These are phyloP conservation scores for Puccinia triticina DNA, from an alignment of 1,284 basidiomycete species.

Conservation along the genomic window DNA sequence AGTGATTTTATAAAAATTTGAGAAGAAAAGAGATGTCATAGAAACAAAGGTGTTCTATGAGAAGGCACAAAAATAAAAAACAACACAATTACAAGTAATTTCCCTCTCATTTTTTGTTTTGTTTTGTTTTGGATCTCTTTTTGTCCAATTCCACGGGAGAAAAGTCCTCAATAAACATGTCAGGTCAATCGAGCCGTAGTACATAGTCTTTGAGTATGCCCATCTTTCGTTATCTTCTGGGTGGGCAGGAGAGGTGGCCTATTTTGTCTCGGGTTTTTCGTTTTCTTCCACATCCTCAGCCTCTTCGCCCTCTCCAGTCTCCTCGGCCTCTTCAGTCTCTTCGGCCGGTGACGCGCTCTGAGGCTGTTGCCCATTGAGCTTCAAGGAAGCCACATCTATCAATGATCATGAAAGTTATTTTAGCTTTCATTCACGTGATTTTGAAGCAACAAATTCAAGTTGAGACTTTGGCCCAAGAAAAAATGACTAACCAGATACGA, in stretches of 20 bases:
- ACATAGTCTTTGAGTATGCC: neutral
- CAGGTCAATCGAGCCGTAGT: neutral
- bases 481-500: conserved; percentile 26
- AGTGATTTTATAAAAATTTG: too few species aligned
- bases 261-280: neutral
- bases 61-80: neutral
- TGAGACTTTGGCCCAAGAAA: neutral
- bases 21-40: too few species aligned
- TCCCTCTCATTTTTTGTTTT: neutral
- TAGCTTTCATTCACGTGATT: neutral
- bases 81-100: conserved; percentile 20
- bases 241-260: neutral
- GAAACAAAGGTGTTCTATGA: too few species aligned
- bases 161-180: neutral
- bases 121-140: neutral
- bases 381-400: neutral
- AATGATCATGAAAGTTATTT: neutral
- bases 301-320: neutral
- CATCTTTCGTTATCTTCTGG: neutral
- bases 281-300: neutral
- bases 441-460: neutral
- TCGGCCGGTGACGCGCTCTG: neutral
- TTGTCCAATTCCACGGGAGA: too few species aligned
- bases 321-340: neutral
- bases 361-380: conserved; percentile 1